phyloP scores from a whole-genome alignment of 805 yeast genomes.

The Candida awuae region DNA sequence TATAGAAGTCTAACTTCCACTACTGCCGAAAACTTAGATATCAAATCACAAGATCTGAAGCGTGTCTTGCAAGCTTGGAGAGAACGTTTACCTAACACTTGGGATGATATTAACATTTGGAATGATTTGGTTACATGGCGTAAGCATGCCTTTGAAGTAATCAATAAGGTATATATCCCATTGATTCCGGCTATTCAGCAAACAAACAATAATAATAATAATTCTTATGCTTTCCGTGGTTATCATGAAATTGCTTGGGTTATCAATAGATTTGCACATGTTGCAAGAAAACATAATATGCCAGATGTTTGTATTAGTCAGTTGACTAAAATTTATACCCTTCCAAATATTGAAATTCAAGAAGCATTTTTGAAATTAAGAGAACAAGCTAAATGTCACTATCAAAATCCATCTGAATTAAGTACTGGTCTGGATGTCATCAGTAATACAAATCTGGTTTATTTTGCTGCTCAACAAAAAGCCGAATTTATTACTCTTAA shows the following conservation, averaged over 20 bases:
- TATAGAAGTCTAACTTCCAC: slow-evolving; percentile 83
- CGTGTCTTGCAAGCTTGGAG: slow-evolving; percentile 96
- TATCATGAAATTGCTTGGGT: slow-evolving; percentile 99
- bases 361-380: slow-evolving; percentile 93
- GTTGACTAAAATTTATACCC: slow-evolving; percentile 83
- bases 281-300: slow-evolving; percentile 94
- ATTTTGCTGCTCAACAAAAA: slow-evolving; percentile 94
- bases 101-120: slow-evolving; percentile 99
- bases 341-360: slow-evolving; percentile 96
- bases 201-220: slow-evolving; percentile 53
- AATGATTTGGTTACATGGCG: slow-evolving; percentile 97
- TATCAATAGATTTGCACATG: slow-evolving; percentile 95
- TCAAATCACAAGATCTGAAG: slow-evolving; percentile 88
- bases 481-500: slow-evolving; percentile 96
- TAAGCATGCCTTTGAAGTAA: slow-evolving; percentile 95
- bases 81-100: slow-evolving; percentile 87
- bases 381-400: slow-evolving; percentile 97
- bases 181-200: slow-evolving; percentile 80
- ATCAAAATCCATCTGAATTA: slow-evolving; percentile 82
- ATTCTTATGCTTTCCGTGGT: slow-evolving; percentile 94
- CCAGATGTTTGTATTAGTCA: slow-evolving; percentile 94
- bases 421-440: slow-evolving; percentile 95
- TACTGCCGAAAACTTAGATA: slow-evolving; percentile 85
- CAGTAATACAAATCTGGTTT: slow-evolving; percentile 90
- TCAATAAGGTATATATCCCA: slow-evolving; percentile 90